Base-by-base conservation (phyloP, 164 flowering plant species). In the Taxillus chinensis region DNA sequence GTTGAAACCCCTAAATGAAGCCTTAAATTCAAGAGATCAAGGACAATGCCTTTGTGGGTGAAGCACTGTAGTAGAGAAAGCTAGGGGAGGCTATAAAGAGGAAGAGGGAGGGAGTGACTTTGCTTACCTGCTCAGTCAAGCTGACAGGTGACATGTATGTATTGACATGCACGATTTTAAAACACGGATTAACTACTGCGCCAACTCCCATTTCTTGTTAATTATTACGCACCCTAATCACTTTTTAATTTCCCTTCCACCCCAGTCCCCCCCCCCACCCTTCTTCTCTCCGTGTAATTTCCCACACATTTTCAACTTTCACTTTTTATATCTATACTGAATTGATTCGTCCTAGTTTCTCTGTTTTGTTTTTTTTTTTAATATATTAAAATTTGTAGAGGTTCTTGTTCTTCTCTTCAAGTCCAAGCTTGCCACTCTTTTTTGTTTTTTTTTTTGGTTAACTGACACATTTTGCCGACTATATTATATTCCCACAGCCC, bases 391-490 rank as follows among this genome's bases (percentile, higher is more conserved):
- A 27, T 27, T 27, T 27, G 27, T 27, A 27, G 27, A 27, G 27
- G 27, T 27, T 27, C 27, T 27, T 67, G 87, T 82, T 79, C 86
- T 81, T 84, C 95, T 77, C 97, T 87, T 90, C 80, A 80, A 73
- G 67, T 37, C 80, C 87, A 90, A 90, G 84, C 66, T 72, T 78
- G 60, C 62, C 56, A 73, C 74, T 63, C 71, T 41, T 57, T 53
- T 62, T 41, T 50, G 9, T 51, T 51, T 59, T 78, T 58, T n/a
- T n/a, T n/a, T n/a, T n/a, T n/a, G n/a, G n/a, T n/a, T n/a, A n/a
- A 84, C 97, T 83, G 95, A 90, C 95, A 87, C 86, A 80, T 71
- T 84, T 27, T 82, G 90, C 90, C 92, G 82, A 82, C 90, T 77
- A 27, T 27, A 73, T 79, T 77, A 27, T 27, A 73, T 79, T 62